Base-by-base conservation (phyloP, 345 rosid species). In the Orychophragmus violaceus region DNA sequence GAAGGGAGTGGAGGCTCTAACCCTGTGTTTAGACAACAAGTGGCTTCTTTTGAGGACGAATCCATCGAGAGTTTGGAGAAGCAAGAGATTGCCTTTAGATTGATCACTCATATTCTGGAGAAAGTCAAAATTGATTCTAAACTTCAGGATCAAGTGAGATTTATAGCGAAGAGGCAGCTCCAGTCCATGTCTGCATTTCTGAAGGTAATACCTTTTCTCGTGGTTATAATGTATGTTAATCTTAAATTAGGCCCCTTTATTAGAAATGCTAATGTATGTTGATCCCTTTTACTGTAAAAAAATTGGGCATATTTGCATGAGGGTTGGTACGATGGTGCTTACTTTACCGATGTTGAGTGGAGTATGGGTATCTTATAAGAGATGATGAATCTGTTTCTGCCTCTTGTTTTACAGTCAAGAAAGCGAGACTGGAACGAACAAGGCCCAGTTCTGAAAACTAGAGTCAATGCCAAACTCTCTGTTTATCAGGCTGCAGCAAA, bases 361-460 rank as follows among this genome's bases (percentile, higher is more conserved):
- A 56, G 52, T 33, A 36, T 56, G 44, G 51, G 19, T 62, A 63
- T 65, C 8, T 55, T 56, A 48, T 55, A 23, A 69, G 66, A 73
- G 37, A 33, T 35, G 45, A 60, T 42, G 32, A 72, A 12, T 68
- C 24, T 64, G 54, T 74, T 63, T 60, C 52, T 64, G 42, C 73
- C n/a, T 67, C 68, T 2, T 73, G 45, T 25, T 79, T 69, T 62
- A 44, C 89, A 95, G 99, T 82, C 86, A 78, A 82, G 93, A 87
- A 95, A 87, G 76, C 88, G 91, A 74, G 97, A 91, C 56, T 91
- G 96, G 97, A 86, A 71, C 56, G 97, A 87, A 57, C 97, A 87
- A 59, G 99, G 97, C 52, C 81, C 81, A 23, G 81, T 73, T 74
- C 74, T 91, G 76, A 91, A 95, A 79, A 73, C 87, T 76, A 87